Percentiles rank a stretch among this genome's conserved stretches.
Evolutionary conservation across 805 yeast genomes (phyloP).

Genomic region (Clavispora vitiphila): DNA sequence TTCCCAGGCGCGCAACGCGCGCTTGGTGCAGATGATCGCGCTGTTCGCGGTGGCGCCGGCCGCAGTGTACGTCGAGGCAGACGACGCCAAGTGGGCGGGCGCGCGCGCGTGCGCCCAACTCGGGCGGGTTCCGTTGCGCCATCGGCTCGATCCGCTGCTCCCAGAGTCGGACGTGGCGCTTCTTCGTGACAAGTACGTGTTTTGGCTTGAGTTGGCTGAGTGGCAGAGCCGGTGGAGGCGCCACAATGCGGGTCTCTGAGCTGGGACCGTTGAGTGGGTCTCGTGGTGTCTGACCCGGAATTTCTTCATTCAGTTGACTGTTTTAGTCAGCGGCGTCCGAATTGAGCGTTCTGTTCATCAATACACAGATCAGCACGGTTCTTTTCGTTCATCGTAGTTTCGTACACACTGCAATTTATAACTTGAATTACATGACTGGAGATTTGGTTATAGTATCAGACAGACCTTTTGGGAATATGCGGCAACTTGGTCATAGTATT

Average conservation of each 20-base stretch:
- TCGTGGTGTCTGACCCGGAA: too few species aligned
- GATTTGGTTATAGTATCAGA: too few species aligned
- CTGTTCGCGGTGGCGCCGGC: slow-evolving; percentile 5
- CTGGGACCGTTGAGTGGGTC: too few species aligned
- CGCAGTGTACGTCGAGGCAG: background rate
- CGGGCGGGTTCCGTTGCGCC: slow-evolving; percentile 1
- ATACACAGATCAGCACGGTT: too few species aligned
- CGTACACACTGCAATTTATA: too few species aligned
- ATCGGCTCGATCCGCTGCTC: background rate
- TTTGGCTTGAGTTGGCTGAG: slow-evolving; percentile 7
- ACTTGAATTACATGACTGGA: too few species aligned
- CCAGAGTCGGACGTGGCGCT: background rate
- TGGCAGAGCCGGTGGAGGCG: slow-evolving; percentile 9
- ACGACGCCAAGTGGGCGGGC: slow-evolving; percentile 1
- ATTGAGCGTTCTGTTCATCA: too few species aligned
- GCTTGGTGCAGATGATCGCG: slow-evolving; percentile 7
- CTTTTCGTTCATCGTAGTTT: too few species aligned
- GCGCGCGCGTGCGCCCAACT: slow-evolving; percentile 1
- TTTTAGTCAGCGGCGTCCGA: too few species aligned
- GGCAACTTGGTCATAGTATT: too few species aligned
- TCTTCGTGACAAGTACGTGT: slow-evolving; percentile 2
- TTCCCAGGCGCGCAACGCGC: slow-evolving; percentile 45
- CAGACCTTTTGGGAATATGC: too few species aligned
- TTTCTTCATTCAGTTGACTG: too few species aligned
- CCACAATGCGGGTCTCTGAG: background rate